These are phyloP conservation scores for Aspergillus cejpii DNA, from an alignment of 2,329 filamentous ascomycete species.

Conservation along the genomic window DNA sequence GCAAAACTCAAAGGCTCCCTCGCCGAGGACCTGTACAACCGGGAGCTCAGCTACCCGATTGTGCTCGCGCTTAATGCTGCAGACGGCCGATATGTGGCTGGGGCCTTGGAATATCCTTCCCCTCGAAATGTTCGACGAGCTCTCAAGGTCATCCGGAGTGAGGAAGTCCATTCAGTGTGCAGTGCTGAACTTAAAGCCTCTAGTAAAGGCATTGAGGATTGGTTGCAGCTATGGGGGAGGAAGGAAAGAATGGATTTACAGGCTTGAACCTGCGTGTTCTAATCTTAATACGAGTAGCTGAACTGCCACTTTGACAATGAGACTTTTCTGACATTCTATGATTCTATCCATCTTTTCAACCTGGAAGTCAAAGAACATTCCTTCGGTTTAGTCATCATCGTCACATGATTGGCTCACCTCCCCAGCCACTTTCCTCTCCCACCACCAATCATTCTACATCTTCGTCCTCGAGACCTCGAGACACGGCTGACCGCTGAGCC, in stretches of 20 bases:
- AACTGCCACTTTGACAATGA: too few species aligned
- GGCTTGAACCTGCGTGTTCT: too few species aligned
- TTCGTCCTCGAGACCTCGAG: too few species aligned
- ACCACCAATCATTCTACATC: too few species aligned
- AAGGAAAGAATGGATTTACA: slow-evolving; percentile 17
- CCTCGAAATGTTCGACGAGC: slow-evolving; percentile 15
- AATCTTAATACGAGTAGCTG: too few species aligned
- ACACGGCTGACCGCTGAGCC: slow-evolving; percentile 7
- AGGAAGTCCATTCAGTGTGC: slow-evolving; percentile 11
- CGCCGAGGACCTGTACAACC: slow-evolving; percentile 18
- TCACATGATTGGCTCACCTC: too few species aligned
- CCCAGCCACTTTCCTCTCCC: too few species aligned
- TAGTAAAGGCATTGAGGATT: slow-evolving; percentile 12
- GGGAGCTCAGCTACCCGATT: slow-evolving; percentile 18
- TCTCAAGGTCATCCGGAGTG: slow-evolving; percentile 14
- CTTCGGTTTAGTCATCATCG: too few species aligned
- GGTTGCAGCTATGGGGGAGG: slow-evolving; percentile 24
- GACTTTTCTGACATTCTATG: too few species aligned
- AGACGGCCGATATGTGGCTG: slow-evolving; percentile 13
- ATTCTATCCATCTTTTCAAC: too few species aligned
- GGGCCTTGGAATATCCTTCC: slow-evolving; percentile 12
- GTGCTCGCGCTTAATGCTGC: slow-evolving; percentile 16
- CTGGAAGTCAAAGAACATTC: too few species aligned
- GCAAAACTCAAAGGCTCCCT: slow-evolving; percentile 16
- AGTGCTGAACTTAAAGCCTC: slow-evolving; percentile 13